Conservation (phyloP, 1,139 yeast species). For the Taphrina wiesneri region DNA sequence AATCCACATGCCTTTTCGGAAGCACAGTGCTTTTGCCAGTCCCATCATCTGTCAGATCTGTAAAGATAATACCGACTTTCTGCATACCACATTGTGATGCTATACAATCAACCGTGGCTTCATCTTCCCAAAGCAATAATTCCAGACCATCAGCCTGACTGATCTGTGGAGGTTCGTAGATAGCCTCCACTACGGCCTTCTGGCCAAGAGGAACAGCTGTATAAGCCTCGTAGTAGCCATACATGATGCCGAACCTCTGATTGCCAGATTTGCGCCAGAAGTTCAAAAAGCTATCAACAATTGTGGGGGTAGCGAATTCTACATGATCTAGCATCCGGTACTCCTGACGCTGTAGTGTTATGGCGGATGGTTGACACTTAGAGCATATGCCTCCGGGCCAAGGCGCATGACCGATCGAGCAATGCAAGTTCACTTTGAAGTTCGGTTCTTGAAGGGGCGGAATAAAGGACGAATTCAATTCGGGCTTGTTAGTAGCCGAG, state of each 20-base stretch:
- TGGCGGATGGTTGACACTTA: constrained; percentile 96
- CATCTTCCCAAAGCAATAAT: constrained; percentile 63
- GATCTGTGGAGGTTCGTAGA: constrained; percentile 88
- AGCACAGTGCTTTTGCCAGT: constrained; percentile 82
- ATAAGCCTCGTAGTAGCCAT: constrained; percentile 77
- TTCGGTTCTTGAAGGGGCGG: constrained; percentile 77
- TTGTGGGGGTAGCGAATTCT: constrained; percentile 72
- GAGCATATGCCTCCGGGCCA: constrained; percentile 95
- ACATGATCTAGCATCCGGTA: constrained; percentile 98
- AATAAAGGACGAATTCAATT: constrained; percentile 62
- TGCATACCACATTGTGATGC: constrained; percentile 64
- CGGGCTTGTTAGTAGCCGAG: constrained; percentile 46
- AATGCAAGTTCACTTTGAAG: constrained; percentile 61
- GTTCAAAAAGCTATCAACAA: constrained; percentile 80
- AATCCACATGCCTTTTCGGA: constrained; percentile 88
- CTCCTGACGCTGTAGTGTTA: constrained; percentile 83
- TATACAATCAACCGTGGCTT: constrained; percentile 55
- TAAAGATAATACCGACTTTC: constrained; percentile 80
- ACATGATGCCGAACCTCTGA: constrained; percentile 81
- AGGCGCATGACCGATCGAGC: constrained; percentile 81
- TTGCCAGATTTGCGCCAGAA: constrained; percentile 86
- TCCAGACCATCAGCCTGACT: constrained; percentile 85
- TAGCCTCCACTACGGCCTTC: constrained; percentile 89
- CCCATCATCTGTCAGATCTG: constrained; percentile 88
- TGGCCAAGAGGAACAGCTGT: constrained; percentile 88